Percentiles rank a stretch among this genome's conserved stretches.
Evolutionary conservation across 2,329 filamentous ascomycete species (phyloP).

Genomic region (Ascochyta rabiei): DNA sequence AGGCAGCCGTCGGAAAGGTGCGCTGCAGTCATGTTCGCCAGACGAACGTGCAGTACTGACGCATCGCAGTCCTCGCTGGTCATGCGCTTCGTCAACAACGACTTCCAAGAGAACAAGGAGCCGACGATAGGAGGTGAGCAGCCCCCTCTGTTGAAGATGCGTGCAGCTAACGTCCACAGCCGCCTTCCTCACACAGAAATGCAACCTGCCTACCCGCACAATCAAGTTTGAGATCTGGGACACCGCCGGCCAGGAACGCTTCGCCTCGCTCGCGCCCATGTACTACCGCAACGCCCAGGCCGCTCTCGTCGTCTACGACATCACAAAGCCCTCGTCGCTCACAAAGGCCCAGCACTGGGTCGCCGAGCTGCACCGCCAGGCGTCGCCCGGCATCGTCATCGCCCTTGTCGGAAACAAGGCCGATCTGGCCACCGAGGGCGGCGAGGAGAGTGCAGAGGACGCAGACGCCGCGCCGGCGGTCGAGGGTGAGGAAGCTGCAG

Average conservation of each 20-base stretch:
- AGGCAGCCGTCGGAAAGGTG: conserved; percentile 98
- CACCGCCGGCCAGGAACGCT: conserved; percentile 96
- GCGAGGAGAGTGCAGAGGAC: conserved; percentile 54
- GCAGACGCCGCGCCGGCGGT: conserved; percentile 56
- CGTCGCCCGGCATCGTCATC: conserved; percentile 94
- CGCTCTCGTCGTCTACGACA: conserved; percentile 96
- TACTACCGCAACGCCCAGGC: conserved; percentile 99
- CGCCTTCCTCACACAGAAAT: conserved; percentile 98
- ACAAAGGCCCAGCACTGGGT: conserved; percentile 99
- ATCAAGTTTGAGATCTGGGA: conserved; percentile 82
- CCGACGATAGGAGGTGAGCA: conserved; percentile 92
- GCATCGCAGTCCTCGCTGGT: conserved; percentile 83
- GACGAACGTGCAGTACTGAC: neutral
- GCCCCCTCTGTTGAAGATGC: neutral
- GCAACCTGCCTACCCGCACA: conserved; percentile 88
- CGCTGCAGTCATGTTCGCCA: conserved; percentile 16
- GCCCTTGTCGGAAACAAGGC: conserved; percentile 89
- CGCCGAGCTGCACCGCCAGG: conserved; percentile 93
- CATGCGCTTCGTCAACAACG: conserved; percentile 98
- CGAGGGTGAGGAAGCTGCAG: conserved; percentile 57
- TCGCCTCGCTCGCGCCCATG: conserved; percentile 95
- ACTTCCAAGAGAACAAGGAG: conserved; percentile 99
- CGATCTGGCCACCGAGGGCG: conserved; percentile 70
- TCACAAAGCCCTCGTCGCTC: conserved; percentile 94
- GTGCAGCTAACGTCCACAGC: conserved; percentile 58